These are phyloP conservation scores for Phytophthora rubi DNA, from an alignment of 352 stramenopile genomes.

Conservation along the genomic window DNA sequence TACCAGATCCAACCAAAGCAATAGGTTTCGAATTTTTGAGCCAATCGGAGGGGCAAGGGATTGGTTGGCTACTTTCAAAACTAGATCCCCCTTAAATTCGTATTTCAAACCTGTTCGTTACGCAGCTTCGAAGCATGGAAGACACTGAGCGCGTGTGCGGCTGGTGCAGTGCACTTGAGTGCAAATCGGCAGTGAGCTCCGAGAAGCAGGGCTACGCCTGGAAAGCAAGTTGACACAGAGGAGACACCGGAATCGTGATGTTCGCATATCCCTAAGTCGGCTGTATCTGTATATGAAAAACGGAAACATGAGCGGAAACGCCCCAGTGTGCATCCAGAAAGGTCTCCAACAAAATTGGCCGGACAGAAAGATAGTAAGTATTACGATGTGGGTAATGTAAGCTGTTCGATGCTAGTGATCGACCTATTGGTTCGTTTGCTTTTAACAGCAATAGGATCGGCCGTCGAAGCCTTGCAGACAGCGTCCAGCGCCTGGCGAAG, in stretches of 20 bases:
- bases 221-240: background rate
- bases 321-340: background rate
- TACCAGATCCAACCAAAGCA: too few species aligned
- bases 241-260: background rate
- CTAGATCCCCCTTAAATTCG: too few species aligned
- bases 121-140: too few species aligned
- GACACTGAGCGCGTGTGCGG: background rate
- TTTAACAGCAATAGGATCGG: constrained; percentile 2
- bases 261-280: background rate
- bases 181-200: background rate
- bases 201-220: background rate
- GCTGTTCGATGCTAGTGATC: constrained; percentile 5
- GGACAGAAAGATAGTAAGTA: constrained; percentile 6
- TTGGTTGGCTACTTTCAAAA: too few species aligned
- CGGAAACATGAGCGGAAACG: background rate
- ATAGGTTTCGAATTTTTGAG: too few species aligned
- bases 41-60: too few species aligned
- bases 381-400: constrained; percentile 9
- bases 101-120: too few species aligned
- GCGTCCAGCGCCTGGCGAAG: constrained; percentile 5
- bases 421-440: constrained; percentile 3
- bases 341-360: background rate
- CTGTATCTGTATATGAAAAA: constrained; percentile 7
- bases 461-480: constrained; percentile 1
- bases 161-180: constrained; percentile 3